These are phyloP conservation scores for Hippophae tibetana DNA, from an alignment of 306 rosid species.

Conservation along the genomic window DNA sequence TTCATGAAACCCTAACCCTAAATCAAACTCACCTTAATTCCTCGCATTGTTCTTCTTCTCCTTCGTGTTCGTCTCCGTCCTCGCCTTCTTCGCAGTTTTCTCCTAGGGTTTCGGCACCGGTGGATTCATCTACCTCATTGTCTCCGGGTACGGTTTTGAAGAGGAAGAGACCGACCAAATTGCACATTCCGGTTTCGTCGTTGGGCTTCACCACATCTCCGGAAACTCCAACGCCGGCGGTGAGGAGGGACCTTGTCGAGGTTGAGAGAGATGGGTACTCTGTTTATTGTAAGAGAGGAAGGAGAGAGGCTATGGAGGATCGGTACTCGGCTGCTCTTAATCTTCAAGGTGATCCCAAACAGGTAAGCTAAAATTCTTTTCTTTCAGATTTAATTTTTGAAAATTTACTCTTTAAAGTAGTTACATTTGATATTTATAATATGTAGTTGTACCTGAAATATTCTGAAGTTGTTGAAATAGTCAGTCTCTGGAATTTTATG, in stretches of 20 bases:
- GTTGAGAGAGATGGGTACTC: conserved; percentile 47
- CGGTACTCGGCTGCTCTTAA: conserved; percentile 22
- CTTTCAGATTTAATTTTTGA: neutral
- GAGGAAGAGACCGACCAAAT: conserved; percentile 79
- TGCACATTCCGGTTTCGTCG: conserved; percentile 61
- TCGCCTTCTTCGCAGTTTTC: conserved; percentile 77
- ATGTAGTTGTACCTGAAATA: too few species aligned
- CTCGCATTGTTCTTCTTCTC: neutral
- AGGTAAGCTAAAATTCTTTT: conserved; percentile 15
- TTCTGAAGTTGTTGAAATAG: too few species aligned
- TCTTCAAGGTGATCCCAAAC: conserved; percentile 30
- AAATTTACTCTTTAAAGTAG: neutral
- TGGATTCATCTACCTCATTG: conserved; percentile 4
- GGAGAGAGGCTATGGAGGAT: conserved; percentile 32
- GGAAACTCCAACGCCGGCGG: conserved; percentile 33
- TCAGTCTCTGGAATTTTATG: too few species aligned
- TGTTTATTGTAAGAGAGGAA: conserved; percentile 47
- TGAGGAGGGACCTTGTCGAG: conserved; percentile 50
- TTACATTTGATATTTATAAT: neutral
- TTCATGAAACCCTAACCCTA: conserved; percentile 39
- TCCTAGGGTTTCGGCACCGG: conserved; percentile 28
- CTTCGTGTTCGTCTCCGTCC: conserved; percentile 45
- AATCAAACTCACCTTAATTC: conserved; percentile 46
- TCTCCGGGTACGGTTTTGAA: conserved; percentile 53
- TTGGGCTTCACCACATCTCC: conserved; percentile 32